Evolutionary conservation across 108 stramenopile genomes (phyloP).

Genomic region (Stephanodiscus minutulus): DNA sequence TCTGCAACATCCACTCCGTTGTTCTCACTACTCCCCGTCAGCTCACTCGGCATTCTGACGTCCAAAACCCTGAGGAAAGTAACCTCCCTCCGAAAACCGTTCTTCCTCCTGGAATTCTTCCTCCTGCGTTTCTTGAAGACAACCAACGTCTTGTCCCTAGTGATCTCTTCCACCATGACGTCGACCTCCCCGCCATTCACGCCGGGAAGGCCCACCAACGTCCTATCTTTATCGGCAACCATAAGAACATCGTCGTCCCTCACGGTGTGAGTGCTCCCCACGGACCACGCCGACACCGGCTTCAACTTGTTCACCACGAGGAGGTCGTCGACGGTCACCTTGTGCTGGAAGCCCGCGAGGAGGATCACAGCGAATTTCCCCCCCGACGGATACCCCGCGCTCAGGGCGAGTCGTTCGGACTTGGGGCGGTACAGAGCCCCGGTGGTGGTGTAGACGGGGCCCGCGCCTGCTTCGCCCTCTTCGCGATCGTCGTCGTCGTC

Average conservation of each 20-base stretch:
- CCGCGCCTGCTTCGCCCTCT: constrained; percentile 24
- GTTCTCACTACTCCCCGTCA: background rate
- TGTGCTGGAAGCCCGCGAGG: constrained; percentile 82
- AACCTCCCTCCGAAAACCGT: constrained; percentile 81
- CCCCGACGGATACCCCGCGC: constrained; percentile 77
- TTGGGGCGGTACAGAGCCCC: constrained; percentile 63
- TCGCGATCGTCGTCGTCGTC: constrained; percentile 47
- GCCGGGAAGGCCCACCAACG: constrained; percentile 82
- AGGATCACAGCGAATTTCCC: constrained; percentile 78
- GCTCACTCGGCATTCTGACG: constrained; percentile 72
- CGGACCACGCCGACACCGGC: constrained; percentile 62
- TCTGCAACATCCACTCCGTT: background rate
- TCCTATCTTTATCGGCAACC: constrained; percentile 63
- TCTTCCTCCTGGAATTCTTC: constrained; percentile 86
- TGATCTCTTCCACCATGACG: constrained; percentile 91
- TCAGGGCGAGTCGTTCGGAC: constrained; percentile 58
- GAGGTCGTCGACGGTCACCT: constrained; percentile 83
- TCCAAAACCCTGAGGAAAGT: constrained; percentile 84
- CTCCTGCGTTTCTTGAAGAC: constrained; percentile 91
- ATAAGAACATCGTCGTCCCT: constrained; percentile 64
- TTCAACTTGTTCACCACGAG: constrained; percentile 78
- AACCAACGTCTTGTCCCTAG: constrained; percentile 80
- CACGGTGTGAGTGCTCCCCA: constrained; percentile 77
- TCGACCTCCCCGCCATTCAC: constrained; percentile 78
- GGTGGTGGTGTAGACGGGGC: constrained; percentile 54